phyloP scores from a whole-genome alignment of 73 alveolate genomes.

The Paraurostyla sp. region DNA sequence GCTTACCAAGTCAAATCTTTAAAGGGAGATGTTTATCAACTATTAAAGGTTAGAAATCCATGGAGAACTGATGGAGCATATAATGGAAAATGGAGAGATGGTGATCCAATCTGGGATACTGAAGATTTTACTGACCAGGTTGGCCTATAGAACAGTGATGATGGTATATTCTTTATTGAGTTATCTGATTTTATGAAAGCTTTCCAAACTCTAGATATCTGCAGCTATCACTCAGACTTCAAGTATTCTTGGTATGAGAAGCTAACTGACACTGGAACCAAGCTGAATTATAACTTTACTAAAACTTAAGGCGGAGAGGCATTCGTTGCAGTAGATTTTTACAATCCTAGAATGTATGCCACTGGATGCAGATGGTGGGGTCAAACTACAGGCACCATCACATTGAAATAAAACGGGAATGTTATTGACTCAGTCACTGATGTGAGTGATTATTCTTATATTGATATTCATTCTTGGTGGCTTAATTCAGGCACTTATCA shows the following conservation, averaged over 20 bases:
- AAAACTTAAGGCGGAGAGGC: background rate
- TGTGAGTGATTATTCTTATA: background rate
- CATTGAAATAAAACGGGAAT: background rate
- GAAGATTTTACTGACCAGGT: background rate
- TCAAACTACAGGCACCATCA: background rate
- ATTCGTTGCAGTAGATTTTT: background rate
- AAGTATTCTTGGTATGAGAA: background rate
- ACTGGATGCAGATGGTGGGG: background rate
- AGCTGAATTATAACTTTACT: background rate
- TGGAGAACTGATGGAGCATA: background rate
- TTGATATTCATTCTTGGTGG: background rate
- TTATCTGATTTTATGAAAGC: background rate
- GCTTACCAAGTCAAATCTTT: background rate
- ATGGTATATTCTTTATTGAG: background rate
- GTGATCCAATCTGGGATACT: background rate
- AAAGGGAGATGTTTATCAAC: background rate
- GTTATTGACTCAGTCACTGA: background rate
- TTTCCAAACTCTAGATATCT: background rate
- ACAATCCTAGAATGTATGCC: background rate
- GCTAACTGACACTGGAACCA: background rate
- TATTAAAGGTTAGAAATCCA: constrained; percentile 5
- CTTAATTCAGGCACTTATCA: background rate
- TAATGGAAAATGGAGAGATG: background rate
- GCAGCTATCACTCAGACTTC: background rate
- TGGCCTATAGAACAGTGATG: background rate